These are phyloP conservation scores for Astrephomene gubernaculifera DNA, from an alignment of 139 green algal species.

Conservation along the genomic window DNA sequence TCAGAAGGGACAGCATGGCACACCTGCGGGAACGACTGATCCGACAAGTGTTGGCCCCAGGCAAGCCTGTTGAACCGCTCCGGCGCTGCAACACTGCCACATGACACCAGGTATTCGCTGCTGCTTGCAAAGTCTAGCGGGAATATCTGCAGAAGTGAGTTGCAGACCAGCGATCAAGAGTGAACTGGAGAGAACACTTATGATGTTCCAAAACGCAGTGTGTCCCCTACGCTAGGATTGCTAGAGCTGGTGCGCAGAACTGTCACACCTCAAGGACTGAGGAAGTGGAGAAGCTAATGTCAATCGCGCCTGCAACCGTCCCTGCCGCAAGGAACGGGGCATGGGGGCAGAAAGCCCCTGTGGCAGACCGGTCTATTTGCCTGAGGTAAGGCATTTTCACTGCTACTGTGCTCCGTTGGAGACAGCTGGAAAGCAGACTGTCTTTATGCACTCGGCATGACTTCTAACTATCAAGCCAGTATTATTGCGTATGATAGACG, in stretches of 20 bases:
- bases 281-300: slow-evolving; percentile 87
- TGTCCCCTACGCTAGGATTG: too few relatives aligned
- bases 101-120: slow-evolving; percentile 60
- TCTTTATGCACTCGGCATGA: too few relatives aligned
- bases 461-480: too few relatives aligned
- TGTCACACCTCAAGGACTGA: slow-evolving; percentile 80
- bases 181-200: too few relatives aligned
- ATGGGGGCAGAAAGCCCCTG: slow-evolving; percentile 82
- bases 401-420: too few relatives aligned
- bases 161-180: neutral
- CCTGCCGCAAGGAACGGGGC: slow-evolving; percentile 81
- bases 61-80: slow-evolving; percentile 92
- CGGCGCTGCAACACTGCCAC: slow-evolving; percentile 72
- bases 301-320: slow-evolving; percentile 92
- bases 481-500: too few relatives aligned
- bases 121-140: slow-evolving; percentile 73
- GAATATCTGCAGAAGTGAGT: slow-evolving; percentile 74
- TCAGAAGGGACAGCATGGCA: neutral
- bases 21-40: slow-evolving; percentile 43
- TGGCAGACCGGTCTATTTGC: slow-evolving; percentile 75
- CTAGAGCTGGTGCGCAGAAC: too few relatives aligned
- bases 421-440: too few relatives aligned
- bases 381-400: slow-evolving; percentile 77
- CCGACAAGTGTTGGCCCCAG: slow-evolving; percentile 75
- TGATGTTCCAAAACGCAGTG: too few relatives aligned